Conservation (phyloP, 179 eudicot species). For the Spergularia azorica region DNA sequence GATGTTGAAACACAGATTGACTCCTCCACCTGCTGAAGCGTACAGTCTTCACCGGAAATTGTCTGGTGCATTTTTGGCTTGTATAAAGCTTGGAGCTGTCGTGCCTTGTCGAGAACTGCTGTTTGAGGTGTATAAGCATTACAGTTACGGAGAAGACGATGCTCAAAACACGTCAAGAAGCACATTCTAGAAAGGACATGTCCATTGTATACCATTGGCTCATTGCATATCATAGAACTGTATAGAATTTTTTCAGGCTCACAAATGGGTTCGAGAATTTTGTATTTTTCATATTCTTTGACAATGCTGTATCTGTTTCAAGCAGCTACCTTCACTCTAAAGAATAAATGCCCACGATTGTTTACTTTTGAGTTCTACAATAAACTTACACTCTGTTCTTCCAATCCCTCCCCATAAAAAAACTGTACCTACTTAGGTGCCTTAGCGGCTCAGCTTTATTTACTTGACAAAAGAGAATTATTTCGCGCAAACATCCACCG, state of each 20-base stretch:
- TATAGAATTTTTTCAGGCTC: constrained; percentile 17
- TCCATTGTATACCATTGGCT: neutral
- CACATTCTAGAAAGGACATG: constrained; percentile 23
- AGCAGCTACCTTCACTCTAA: neutral
- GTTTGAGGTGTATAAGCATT: constrained; percentile 54
- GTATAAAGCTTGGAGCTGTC: constrained; percentile 92
- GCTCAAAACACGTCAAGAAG: constrained; percentile 30
- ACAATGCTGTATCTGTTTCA: neutral
- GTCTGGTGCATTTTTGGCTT: constrained; percentile 94
- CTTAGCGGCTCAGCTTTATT: too few species aligned
- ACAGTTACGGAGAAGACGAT: constrained; percentile 54
- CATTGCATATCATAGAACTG: constrained; percentile 14
- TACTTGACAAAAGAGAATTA: too few species aligned
- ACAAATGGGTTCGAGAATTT: neutral
- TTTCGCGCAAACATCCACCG: too few species aligned
- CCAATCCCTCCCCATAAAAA: too few species aligned
- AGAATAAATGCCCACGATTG: neutral
- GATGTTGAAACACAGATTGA: constrained; percentile 89
- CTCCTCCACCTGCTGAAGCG: constrained; percentile 96
- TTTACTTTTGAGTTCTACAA: too few species aligned
- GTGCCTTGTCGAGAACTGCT: constrained; percentile 95
- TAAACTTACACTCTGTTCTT: too few species aligned
- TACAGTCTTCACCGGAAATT: constrained; percentile 97
- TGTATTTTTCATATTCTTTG: constrained; percentile 4
- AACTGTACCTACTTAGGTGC: too few species aligned